Percentiles rank a stretch among this genome's conserved stretches.
phyloP scores from a whole-genome alignment of 805 yeast genomes.

The Yarrowia alimentaria region DNA sequence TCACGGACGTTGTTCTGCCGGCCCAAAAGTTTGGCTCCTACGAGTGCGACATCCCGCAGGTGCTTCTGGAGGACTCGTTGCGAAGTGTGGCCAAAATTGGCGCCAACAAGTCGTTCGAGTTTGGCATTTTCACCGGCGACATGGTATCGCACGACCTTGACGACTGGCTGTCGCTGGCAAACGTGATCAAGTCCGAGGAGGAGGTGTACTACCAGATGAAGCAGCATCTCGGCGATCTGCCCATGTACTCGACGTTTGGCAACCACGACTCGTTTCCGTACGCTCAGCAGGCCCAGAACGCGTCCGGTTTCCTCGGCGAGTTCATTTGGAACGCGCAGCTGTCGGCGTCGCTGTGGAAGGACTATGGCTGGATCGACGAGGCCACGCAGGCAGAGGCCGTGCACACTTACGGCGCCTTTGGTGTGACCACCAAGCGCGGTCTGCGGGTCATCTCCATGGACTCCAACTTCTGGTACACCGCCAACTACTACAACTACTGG shows the following conservation, averaged over 20 bases:
- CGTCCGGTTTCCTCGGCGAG: constrained; percentile 46
- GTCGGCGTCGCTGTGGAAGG: constrained; percentile 51
- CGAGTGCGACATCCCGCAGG: constrained; percentile 64
- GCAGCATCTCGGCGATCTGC: constrained; percentile 48
- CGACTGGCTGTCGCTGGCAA: constrained; percentile 48
- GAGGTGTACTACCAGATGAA: constrained; percentile 54
- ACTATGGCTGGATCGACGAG: constrained; percentile 47
- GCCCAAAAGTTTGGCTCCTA: constrained; percentile 64
- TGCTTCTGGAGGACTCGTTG: constrained; percentile 58
- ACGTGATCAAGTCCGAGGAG: constrained; percentile 55
- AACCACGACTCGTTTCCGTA: constrained; percentile 74
- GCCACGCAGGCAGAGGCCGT: constrained; percentile 40
- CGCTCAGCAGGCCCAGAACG: constrained; percentile 61
- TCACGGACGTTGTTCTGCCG: constrained; percentile 43
- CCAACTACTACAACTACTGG: constrained; percentile 58
- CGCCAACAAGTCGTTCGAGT: constrained; percentile 48
- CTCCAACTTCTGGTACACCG: constrained; percentile 65
- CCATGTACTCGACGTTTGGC: constrained; percentile 63
- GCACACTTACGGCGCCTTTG: constrained; percentile 56
- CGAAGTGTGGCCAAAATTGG: constrained; percentile 44
- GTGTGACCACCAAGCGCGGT: constrained; percentile 55
- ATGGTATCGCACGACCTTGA: constrained; percentile 60
- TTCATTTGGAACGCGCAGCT: constrained; percentile 51
- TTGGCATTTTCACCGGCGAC: constrained; percentile 71
- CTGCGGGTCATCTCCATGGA: constrained; percentile 61